Conservation (phyloP, 305 asterid genomes). For the Caryopteris hybrid region DNA sequence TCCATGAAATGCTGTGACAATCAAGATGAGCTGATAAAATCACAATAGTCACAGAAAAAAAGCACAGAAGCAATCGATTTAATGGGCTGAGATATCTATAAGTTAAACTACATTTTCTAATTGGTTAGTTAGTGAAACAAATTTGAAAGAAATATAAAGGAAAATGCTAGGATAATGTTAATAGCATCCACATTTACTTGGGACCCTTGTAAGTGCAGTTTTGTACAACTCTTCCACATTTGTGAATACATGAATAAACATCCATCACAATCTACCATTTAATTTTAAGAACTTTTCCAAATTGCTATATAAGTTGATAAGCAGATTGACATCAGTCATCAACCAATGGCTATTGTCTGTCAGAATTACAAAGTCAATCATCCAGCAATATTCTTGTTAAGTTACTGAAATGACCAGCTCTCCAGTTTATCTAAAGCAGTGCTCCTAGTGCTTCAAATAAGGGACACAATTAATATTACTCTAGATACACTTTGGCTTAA, state of each 20-base stretch:
- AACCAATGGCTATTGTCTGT: not conserved
- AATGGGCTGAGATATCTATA: not conserved
- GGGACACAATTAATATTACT: not conserved
- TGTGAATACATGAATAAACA: not conserved
- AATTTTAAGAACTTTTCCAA: not conserved
- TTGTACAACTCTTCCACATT: conserved; percentile 7
- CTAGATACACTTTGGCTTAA: not conserved
- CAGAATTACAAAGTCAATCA: conserved; percentile 1
- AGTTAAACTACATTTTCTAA: not conserved
- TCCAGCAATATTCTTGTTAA: not conserved
- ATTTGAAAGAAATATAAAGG: not conserved
- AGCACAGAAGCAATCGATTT: conserved; percentile 2
- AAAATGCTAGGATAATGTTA: not conserved
- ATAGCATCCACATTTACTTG: not conserved
- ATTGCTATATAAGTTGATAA: conserved; percentile 2
- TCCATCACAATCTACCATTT: not conserved
- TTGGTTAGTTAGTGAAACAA: not conserved
- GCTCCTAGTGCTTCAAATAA: not conserved
- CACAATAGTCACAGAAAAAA: conserved; percentile 15
- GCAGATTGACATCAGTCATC: not conserved
- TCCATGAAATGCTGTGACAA: conserved; percentile 97
- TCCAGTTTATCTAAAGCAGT: conserved; percentile 4
- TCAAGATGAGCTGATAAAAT: conserved; percentile 32
- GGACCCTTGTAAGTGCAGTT: not conserved
- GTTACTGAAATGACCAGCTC: not conserved